These are phyloP conservation scores for Kwoniella dejecticola DNA, from an alignment of 768 basidiomycete species.

Conservation along the genomic window DNA sequence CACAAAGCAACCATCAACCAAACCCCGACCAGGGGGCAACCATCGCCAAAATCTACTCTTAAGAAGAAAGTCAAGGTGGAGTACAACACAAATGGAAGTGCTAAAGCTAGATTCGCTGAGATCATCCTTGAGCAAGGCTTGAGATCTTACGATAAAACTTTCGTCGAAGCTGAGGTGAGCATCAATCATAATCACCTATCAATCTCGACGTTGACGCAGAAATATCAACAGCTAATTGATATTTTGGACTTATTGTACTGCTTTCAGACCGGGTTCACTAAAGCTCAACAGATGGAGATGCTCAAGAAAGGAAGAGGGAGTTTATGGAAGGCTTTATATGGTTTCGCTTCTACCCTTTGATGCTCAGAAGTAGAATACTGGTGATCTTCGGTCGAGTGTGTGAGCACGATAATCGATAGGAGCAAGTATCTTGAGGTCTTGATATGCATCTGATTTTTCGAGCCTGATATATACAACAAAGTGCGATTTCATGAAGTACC, in stretches of 20 bases:
- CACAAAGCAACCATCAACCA: neutral
- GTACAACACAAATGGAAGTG: neutral
- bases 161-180: conserved; percentile 21
- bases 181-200: neutral
- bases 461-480: no score
- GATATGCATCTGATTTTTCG: no score
- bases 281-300: conserved; percentile 16
- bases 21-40: neutral
- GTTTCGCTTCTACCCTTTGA: conserved; percentile 10
- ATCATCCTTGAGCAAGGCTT: conserved; percentile 19
- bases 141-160: conserved; percentile 8
- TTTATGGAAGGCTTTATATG: conserved; percentile 15
- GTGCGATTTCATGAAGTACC: no score
- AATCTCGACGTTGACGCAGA: neutral
- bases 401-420: neutral
- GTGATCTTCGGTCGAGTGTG: neutral
- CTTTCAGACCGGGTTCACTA: conserved; percentile 12
- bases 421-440: neutral
- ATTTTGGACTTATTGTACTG: neutral
- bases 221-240: neutral
- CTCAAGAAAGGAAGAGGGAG: conserved; percentile 19
- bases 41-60: neutral
- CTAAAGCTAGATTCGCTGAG: conserved; percentile 18
- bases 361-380: neutral
- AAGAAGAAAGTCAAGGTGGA: neutral